Evolutionary conservation across 495 filamentous ascomycete genomes (phyloP), one percentile per base, ranked within the genome.

Genomic region (Aspergillus saccharolyticus): DNA sequence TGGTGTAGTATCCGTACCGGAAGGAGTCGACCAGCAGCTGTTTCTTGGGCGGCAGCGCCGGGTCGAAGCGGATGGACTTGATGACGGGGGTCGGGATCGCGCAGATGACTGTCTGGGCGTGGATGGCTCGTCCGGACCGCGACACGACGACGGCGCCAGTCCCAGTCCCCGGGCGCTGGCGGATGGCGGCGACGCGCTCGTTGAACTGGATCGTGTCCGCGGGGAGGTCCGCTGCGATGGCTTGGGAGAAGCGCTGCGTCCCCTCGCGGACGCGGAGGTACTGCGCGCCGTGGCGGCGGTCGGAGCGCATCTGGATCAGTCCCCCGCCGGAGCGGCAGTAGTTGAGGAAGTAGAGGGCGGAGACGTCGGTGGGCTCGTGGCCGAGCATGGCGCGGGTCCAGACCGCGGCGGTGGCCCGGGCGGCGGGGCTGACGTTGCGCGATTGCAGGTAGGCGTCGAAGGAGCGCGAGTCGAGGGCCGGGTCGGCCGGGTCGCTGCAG

Each of bases 351-450:
- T 65, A 83, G 0, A 77, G 55, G 6, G 74, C 73, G 45, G 69
- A 74, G 20, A 83, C 54, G 8, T 82, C 74, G 0, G 30, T 42
- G 3, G 75, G 63, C 17, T 78, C 73, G 15, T 71, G 57, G 14
- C 79, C 77, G 2, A 80, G 67, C 67, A 82, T 77, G 2, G 68
- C 76, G 5, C 68, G 68, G 0, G 69, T 64, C 63, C 78, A 76
- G 25, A 76, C 64, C 9, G 64, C 63, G 3, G 68, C 70, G 16
- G 58, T 69, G 42, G 55, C 63, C 15, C 67, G 22, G 10, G 64
- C 68, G 17, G 46, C 43, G 8, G 62, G 42, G 52, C 64, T 62
- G 4, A 68, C 60, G 6, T 60, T 49, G 19, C 60, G 52, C 28
- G 59, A 44, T 24, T 59, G 56, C 46, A 67, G 47, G 53, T 70